Conservation (phyloP, 768 basidiomycete species). For the Lyophyllum decastes region DNA sequence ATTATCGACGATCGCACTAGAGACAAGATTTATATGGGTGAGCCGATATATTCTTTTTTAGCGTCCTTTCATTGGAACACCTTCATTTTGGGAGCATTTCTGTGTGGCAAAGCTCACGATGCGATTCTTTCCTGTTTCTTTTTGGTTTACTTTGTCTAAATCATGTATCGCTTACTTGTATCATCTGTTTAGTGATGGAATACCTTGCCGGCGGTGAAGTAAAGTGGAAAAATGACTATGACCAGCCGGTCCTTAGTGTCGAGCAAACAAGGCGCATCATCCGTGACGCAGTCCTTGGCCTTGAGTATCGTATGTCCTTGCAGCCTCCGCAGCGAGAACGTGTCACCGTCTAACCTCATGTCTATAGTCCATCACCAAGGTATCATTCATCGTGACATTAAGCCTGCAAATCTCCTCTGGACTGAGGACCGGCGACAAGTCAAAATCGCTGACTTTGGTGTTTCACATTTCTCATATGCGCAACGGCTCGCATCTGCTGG, state of each 20-base stretch:
- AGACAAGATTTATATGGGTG: constrained; percentile 93
- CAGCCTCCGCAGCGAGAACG: constrained; percentile 8
- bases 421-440: constrained; percentile 82
- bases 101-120: background rate
- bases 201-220: constrained; percentile 95
- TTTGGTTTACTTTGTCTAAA: background rate
- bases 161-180: constrained; percentile 5
- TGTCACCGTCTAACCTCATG: constrained; percentile 10
- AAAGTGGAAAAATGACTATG: constrained; percentile 72
- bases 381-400: constrained; percentile 99
- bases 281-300: constrained; percentile 89
- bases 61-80: background rate
- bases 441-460: constrained; percentile 98
- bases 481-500: constrained; percentile 73
- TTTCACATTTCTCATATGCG: constrained; percentile 93
- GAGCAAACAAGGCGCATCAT: constrained; percentile 85
- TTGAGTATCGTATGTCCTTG: constrained; percentile 84
- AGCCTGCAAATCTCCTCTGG: constrained; percentile 96
- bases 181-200: constrained; percentile 75
- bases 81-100: background rate
- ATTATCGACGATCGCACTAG: constrained; percentile 92
- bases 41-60: constrained; percentile 31
- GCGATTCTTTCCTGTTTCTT: background rate
- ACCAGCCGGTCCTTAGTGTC: constrained; percentile 77
- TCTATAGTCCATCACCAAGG: constrained; percentile 92